Conservation (phyloP, 2,329 filamentous ascomycete genomes). For the Stachybotrys elegans region DNA sequence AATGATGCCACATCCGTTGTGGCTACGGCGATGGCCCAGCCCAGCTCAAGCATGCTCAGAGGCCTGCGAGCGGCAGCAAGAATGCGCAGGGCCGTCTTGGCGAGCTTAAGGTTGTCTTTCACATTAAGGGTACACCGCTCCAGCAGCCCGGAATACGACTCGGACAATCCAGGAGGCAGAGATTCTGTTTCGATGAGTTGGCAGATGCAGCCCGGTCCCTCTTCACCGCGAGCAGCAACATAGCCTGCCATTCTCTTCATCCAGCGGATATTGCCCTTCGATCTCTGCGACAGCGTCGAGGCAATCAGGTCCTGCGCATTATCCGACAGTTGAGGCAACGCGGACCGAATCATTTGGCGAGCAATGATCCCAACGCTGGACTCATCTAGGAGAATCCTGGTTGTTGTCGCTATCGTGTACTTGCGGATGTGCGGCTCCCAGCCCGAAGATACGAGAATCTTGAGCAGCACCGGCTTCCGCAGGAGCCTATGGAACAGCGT, state of each 20-base stretch:
- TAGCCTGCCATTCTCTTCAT: conserved; percentile 11
- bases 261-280: conserved; percentile 13
- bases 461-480: conserved; percentile 8
- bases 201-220: conserved; percentile 6
- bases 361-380: conserved; percentile 8
- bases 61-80: conserved; percentile 19
- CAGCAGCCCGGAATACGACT: conserved; percentile 11
- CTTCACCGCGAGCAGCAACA: conserved; percentile 7
- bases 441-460: conserved; percentile 10
- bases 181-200: conserved; percentile 5
- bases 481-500: conserved; percentile 5
- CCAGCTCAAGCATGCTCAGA: conserved; percentile 23
- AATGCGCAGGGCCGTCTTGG: conserved; percentile 13
- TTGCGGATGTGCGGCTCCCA: conserved; percentile 7
- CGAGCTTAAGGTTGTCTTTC: conserved; percentile 7
- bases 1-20: conserved; percentile 15
- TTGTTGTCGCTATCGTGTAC: conserved; percentile 4
- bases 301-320: conserved; percentile 10
- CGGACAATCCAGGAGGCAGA: conserved; percentile 7
- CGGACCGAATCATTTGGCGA: conserved; percentile 4
- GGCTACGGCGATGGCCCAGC: conserved; percentile 20
- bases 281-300: conserved; percentile 8
- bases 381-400: conserved; percentile 7
- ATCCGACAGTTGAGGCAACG: conserved; percentile 8
- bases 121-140: conserved; percentile 10